Conservation (phyloP, 306 rosid genomes). For the Pyrus bretschneideri region DNA sequence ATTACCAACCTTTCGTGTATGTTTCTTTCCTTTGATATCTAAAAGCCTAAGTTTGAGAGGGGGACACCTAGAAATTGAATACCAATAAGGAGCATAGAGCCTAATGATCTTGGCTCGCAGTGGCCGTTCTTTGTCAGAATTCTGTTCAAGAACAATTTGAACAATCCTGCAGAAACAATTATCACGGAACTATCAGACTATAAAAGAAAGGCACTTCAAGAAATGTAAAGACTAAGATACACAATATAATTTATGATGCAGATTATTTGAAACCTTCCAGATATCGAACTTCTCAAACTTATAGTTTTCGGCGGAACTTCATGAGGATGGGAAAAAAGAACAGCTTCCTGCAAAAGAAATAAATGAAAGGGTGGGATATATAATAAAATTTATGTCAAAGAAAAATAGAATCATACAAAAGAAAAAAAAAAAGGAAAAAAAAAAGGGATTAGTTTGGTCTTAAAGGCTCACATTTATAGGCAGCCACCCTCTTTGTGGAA, state of each 20-base stretch:
- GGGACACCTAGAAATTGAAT: conserved; percentile 72
- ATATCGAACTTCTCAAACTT: conserved; percentile 84
- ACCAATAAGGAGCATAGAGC: conserved; percentile 92
- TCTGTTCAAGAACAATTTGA: conserved; percentile 84
- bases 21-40: conserved; percentile 53
- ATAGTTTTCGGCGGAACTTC: conserved; percentile 65
- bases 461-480: conserved; percentile 58
- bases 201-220: neutral
- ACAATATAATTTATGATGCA: conserved; percentile 6
- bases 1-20: conserved; percentile 32
- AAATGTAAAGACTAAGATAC: conserved; percentile 8
- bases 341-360: conserved; percentile 66
- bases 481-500: conserved; percentile 96
- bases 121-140: conserved; percentile 44
- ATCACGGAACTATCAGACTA: conserved; percentile 18
- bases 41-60: conserved; percentile 72
- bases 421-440: neutral
- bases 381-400: neutral
- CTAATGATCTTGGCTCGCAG: conserved; percentile 64
- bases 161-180: conserved; percentile 62
- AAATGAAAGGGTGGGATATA: conserved; percentile 1
- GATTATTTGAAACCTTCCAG: conserved; percentile 68
- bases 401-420: neutral
- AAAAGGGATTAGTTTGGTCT: neutral
- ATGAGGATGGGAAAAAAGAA: conserved; percentile 74